Percentiles rank a stretch among this genome's conserved stretches.
Evolutionary conservation across 2,329 filamentous ascomycete species (phyloP).

Genomic region (Colletotrichum sp.): DNA sequence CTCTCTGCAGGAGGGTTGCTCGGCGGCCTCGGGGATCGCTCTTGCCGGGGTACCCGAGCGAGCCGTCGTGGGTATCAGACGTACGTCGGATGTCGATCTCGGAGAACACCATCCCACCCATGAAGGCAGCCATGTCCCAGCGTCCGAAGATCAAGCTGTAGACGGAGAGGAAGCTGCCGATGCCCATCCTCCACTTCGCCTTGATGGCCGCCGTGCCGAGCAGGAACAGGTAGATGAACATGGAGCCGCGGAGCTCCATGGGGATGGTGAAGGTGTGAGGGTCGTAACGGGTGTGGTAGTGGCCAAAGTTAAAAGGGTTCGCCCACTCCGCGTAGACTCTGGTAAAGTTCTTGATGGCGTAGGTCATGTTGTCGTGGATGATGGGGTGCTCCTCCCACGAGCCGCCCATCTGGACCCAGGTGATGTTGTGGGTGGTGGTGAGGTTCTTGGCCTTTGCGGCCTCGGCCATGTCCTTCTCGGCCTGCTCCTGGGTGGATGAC

Average conservation of each 20-base stretch:
- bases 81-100: constrained; percentile 38
- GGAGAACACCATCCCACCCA: constrained; percentile 40
- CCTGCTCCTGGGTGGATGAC: neutral
- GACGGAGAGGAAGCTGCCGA: constrained; percentile 32
- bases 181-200: constrained; percentile 34
- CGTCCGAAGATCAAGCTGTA: constrained; percentile 39
- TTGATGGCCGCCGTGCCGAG: constrained; percentile 41
- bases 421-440: constrained; percentile 36
- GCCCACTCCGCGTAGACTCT: constrained; percentile 43
- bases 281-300: constrained; percentile 44
- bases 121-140: constrained; percentile 46
- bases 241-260: constrained; percentile 45
- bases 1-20: constrained; percentile 1
- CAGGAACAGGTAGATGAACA: constrained; percentile 44
- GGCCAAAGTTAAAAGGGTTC: constrained; percentile 44
- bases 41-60: constrained; percentile 21
- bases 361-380: constrained; percentile 41
- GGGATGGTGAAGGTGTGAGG: constrained; percentile 47
- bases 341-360: constrained; percentile 42
- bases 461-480: neutral
- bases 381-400: constrained; percentile 46
- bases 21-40: neutral
- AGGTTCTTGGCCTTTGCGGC: constrained; percentile 36
- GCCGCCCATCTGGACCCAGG: constrained; percentile 42
- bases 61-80: constrained; percentile 1